Base-by-base conservation (phyloP, 2,329 filamentous ascomycete genomes). In the Epichloe typhina region DNA sequence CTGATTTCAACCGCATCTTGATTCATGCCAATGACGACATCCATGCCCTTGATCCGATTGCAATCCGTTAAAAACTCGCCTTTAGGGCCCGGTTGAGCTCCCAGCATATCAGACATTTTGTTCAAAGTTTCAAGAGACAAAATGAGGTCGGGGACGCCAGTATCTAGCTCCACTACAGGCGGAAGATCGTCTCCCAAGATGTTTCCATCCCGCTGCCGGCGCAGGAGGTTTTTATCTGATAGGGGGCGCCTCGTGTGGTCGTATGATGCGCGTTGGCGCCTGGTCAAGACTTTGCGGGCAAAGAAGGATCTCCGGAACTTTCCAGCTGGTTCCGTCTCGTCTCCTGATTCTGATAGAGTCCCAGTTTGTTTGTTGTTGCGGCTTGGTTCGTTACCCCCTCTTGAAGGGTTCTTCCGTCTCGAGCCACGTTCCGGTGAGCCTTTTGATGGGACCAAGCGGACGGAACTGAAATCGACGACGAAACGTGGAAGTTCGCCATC, bases 11-110 rank as follows among this genome's bases (percentile, higher is more conserved):
- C 11, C 35, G 21, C 31, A 38, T 52, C 50, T 6, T 46, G 21
- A 36, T 52, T 49, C 36, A 52, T 45, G 46, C 50, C 50, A 37
- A 52, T 35, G 4, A 15, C 17, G 11, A 52, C 41, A 45, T 45
- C 7, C 38, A 45, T 39, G 26, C 41, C 44, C 4, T 36, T 40
- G 33, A 46, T 6, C 2, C 42, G 35, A 4, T 23, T 23, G 36
- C 50, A 52, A 35, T 52, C 50, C 6, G 41, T 36, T 1, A 39
- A 2, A 3, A 47, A 42, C 2, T 39, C 36, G 19, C 36, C 46
- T 9, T 26, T 0, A 21, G 31, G 19, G 11, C 46, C 36, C 5
- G 7, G 3, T 39, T 7, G 46, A 3, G 12, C 36, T 12, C 21
- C 31, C 7, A 47, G 12, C 6, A 12, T n/a, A 3, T 39, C 9